phyloP scores from a whole-genome alignment of 345 rosid genomes.

The Gossypium rotundifolium region DNA sequence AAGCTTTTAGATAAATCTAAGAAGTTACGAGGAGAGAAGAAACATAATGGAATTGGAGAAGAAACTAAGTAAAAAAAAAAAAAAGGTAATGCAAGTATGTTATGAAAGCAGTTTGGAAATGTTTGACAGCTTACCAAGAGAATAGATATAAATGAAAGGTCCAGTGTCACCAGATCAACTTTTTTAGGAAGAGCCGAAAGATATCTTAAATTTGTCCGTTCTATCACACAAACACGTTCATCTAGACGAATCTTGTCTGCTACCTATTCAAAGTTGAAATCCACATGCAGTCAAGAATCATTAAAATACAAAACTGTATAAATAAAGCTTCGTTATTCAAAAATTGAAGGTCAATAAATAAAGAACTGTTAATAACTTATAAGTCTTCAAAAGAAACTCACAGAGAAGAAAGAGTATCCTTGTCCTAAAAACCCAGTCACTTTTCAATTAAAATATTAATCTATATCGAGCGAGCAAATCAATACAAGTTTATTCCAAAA shows the following conservation, averaged over 20 bases:
- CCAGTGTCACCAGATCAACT: constrained; percentile 90
- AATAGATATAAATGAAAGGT: constrained; percentile 93
- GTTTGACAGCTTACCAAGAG: constrained; percentile 49
- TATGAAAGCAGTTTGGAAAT: neutral
- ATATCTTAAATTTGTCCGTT: constrained; percentile 83
- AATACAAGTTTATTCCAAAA: neutral
- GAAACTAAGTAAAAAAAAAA: neutral
- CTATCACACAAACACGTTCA: constrained; percentile 66
- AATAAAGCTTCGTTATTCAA: constrained; percentile 1
- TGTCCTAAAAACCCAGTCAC: neutral
- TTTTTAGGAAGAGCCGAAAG: constrained; percentile 73
- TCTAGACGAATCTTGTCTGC: constrained; percentile 82
- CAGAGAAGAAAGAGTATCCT: neutral
- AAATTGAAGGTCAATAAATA: neutral
- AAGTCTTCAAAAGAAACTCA: neutral
- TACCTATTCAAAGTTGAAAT: constrained; percentile 41
- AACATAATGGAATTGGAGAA: neutral
- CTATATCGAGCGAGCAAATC: neutral
- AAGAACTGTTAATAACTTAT: neutral
- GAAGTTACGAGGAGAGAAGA: neutral
- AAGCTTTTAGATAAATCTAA: neutral
- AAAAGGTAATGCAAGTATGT: neutral
- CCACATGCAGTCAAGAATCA: constrained; percentile 5
- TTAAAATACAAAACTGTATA: neutral
- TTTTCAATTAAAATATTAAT: neutral